Evolutionary conservation across 1,284 basidiomycete species (phyloP).

Genomic region (Irpex lacteus): DNA sequence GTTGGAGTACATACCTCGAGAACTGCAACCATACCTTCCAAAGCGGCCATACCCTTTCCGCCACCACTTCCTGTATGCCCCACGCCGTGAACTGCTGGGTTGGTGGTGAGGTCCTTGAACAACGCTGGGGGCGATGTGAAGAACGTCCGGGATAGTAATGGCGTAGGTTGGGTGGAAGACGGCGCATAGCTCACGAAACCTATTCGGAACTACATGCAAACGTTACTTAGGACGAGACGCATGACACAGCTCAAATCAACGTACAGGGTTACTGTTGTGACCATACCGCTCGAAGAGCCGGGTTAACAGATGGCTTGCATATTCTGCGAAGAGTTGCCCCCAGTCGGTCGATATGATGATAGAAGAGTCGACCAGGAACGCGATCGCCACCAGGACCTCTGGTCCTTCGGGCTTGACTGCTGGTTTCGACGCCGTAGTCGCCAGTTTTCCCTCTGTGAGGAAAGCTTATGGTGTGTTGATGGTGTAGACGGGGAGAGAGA

Average conservation of each 20-base stretch:
- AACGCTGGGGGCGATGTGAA: constrained; percentile 43
- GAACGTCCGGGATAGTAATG: constrained; percentile 54
- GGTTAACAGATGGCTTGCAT: constrained; percentile 49
- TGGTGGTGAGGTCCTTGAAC: constrained; percentile 46
- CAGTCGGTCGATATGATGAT: constrained; percentile 53
- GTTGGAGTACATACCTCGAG: constrained; percentile 53
- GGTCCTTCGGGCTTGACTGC: neutral
- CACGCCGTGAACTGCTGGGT: constrained; percentile 47
- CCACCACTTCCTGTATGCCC: constrained; percentile 51
- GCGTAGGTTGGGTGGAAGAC: constrained; percentile 47
- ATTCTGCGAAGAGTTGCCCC: constrained; percentile 44
- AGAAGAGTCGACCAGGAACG: constrained; percentile 64
- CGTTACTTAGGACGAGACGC: neutral
- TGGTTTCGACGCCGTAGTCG: neutral
- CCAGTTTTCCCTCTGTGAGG: neutral
- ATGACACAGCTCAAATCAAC: constrained; percentile 18
- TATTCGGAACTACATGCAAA: constrained; percentile 42
- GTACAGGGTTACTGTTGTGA: constrained; percentile 25
- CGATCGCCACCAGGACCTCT: constrained; percentile 40
- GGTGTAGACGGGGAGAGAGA: neutral
- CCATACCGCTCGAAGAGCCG: constrained; percentile 47
- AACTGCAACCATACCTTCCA: constrained; percentile 70
- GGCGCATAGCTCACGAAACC: constrained; percentile 57
- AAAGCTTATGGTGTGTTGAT: neutral
- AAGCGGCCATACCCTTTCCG: constrained; percentile 57